These are phyloP conservation scores for Paracorniculantispora psalliotae DNA, from an alignment of 2,329 filamentous ascomycete species.

Conservation along the genomic window DNA sequence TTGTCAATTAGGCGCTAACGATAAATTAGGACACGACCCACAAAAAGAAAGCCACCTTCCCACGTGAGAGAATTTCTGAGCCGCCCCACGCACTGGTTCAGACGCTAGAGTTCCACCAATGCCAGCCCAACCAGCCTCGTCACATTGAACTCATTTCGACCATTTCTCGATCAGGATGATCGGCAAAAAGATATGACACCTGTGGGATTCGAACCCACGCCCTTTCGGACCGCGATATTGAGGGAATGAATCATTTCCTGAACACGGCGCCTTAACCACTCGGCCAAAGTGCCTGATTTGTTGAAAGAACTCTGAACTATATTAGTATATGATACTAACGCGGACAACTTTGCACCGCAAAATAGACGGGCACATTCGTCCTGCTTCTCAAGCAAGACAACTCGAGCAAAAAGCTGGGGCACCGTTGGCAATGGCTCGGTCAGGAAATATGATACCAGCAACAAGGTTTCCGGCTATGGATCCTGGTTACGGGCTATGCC, in stretches of 20 bases:
- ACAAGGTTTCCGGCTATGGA: not conserved
- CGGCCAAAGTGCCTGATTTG: conserved; percentile 23
- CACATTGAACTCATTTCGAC: not conserved
- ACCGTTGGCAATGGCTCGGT: not conserved
- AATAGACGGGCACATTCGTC: not conserved
- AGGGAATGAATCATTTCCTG: conserved; percentile 7
- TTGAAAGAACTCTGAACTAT: not conserved
- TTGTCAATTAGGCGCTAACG: too few relatives aligned
- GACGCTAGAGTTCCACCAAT: not conserved
- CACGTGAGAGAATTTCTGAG: not conserved
- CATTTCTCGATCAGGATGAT: not conserved
- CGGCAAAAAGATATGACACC: conserved; percentile 20
- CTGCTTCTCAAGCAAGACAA: not conserved
- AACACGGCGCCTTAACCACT: conserved; percentile 23
- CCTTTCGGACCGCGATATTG: not conserved
- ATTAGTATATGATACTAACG: not conserved
- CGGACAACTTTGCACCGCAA: not conserved
- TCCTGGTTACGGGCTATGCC: not conserved
- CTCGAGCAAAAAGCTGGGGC: not conserved
- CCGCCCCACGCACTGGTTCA: not conserved
- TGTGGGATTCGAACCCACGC: conserved; percentile 28
- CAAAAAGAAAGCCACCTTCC: not conserved
- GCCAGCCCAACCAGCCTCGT: not conserved
- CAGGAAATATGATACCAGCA: not conserved
- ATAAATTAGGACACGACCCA: not conserved